Evolutionary conservation across 2,329 filamentous ascomycete species (phyloP).

Genomic region (Amauroascus niger): DNA sequence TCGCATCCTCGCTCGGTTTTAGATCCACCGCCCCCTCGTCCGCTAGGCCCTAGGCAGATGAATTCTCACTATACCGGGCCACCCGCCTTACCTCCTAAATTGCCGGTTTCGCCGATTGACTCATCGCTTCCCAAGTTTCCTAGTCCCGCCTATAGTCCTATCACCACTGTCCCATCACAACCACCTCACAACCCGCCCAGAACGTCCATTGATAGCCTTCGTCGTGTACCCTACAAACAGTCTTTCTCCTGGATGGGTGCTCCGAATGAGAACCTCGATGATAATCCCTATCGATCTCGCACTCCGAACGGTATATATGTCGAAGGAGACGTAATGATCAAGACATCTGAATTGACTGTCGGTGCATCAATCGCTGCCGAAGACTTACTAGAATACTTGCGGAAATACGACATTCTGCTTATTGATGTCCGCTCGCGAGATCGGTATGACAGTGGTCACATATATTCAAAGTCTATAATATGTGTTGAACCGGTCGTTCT

Average conservation of each 20-base stretch:
- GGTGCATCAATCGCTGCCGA: constrained; percentile 57
- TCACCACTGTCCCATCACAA: constrained; percentile 33
- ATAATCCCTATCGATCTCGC: constrained; percentile 37
- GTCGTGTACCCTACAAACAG: constrained; percentile 22
- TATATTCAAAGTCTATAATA: constrained; percentile 71
- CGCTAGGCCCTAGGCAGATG: constrained; percentile 38
- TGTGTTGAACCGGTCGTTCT: constrained; percentile 79
- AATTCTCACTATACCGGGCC: constrained; percentile 22
- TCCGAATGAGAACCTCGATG: constrained; percentile 29
- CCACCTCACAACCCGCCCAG: constrained; percentile 32
- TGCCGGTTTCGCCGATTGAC: constrained; percentile 29
- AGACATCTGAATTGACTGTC: constrained; percentile 43
- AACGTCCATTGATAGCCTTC: constrained; percentile 34
- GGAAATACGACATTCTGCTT: constrained; percentile 57
- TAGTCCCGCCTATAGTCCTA: constrained; percentile 41
- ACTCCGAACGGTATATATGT: constrained; percentile 37
- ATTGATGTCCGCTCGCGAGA: constrained; percentile 77
- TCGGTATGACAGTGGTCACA: constrained; percentile 79
- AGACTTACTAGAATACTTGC: constrained; percentile 61
- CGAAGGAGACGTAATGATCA: constrained; percentile 33
- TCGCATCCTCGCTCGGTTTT: constrained; percentile 11
- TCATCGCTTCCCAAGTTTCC: constrained; percentile 39
- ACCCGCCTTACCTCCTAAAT: constrained; percentile 36
- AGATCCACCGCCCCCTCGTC: constrained; percentile 25
- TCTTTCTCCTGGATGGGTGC: constrained; percentile 12